Percentiles rank a stretch among this genome's conserved stretches.
These are phyloP conservation scores for Delitschia confertaspora DNA, from an alignment of 495 filamentous ascomycete species.

Conservation along the genomic window DNA sequence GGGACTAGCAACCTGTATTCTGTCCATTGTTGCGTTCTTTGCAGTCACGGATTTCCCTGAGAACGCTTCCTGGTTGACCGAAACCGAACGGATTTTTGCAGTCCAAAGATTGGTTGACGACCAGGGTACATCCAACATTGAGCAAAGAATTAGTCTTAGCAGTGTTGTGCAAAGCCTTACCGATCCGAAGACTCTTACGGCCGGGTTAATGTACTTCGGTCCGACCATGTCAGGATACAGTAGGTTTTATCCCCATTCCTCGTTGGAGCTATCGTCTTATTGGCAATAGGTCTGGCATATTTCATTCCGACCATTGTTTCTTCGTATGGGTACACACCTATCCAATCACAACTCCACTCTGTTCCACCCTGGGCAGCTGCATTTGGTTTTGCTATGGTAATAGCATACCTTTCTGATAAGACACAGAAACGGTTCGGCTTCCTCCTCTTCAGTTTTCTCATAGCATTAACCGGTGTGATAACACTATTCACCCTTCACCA, in stretches of 20 bases:
- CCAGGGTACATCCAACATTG: no score
- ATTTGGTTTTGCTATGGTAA: background rate
- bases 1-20: background rate
- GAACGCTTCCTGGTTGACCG: background rate
- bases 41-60: background rate
- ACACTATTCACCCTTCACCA: background rate
- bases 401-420: background rate
- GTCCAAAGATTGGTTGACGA: background rate
- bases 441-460: background rate
- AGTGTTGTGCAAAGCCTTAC: no score
- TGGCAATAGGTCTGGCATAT: background rate
- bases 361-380: constrained; percentile 1
- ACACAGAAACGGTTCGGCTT: background rate
- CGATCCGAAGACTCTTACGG: background rate
- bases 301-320: constrained; percentile 1
- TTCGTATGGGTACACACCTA: background rate
- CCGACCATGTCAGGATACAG: no score
- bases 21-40: background rate
- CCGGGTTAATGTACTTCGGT: background rate
- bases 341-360: constrained; percentile 1
- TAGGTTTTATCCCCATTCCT: no score
- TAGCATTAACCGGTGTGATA: background rate
- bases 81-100: background rate
- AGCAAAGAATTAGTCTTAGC: no score
- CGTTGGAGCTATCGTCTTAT: no score